These are phyloP conservation scores for Fusarium euwallaceae DNA, from an alignment of 2,329 filamentous ascomycete genomes.

Conservation along the genomic window DNA sequence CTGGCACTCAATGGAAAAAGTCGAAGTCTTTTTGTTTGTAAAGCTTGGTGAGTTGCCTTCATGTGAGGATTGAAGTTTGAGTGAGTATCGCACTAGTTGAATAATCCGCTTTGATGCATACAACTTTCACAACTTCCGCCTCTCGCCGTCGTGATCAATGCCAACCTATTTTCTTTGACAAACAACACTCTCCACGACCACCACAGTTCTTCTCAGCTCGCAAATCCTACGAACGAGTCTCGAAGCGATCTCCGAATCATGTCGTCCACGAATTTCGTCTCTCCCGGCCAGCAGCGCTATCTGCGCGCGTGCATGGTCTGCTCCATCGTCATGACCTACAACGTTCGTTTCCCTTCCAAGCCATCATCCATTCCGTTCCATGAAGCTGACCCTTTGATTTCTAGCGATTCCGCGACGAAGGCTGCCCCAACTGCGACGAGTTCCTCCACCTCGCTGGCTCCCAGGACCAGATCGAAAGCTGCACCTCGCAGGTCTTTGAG, in stretches of 20 bases:
- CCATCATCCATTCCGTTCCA: conserved; percentile 2
- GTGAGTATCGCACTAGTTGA: conserved; percentile 26
- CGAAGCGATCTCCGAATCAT: conserved; percentile 43
- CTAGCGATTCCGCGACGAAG: conserved; percentile 86
- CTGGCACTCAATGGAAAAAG: neutral
- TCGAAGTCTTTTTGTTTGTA: neutral
- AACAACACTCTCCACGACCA: conserved; percentile 15
- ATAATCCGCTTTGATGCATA: conserved; percentile 42
- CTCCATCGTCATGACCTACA: conserved; percentile 88
- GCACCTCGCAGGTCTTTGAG: conserved; percentile 96
- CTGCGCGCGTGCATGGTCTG: conserved; percentile 99
- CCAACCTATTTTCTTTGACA: neutral
- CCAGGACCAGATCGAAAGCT: conserved; percentile 86
- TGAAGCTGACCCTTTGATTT: conserved; percentile 24
- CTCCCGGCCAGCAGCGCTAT: conserved; percentile 82
- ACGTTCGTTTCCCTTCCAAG: conserved; percentile 62
- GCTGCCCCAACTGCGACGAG: conserved; percentile 97
- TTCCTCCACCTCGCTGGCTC: conserved; percentile 87
- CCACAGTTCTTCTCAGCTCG: neutral
- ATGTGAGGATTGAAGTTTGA: conserved; percentile 12
- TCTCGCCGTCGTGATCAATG: conserved; percentile 19
- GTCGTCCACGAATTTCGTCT: conserved; percentile 72
- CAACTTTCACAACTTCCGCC: conserved; percentile 13
- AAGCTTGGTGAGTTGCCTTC: conserved; percentile 4
- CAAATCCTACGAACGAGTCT: neutral